Evolutionary conservation across 352 stramenopile species (phyloP).

Genomic region (Phytophthora multivora): DNA sequence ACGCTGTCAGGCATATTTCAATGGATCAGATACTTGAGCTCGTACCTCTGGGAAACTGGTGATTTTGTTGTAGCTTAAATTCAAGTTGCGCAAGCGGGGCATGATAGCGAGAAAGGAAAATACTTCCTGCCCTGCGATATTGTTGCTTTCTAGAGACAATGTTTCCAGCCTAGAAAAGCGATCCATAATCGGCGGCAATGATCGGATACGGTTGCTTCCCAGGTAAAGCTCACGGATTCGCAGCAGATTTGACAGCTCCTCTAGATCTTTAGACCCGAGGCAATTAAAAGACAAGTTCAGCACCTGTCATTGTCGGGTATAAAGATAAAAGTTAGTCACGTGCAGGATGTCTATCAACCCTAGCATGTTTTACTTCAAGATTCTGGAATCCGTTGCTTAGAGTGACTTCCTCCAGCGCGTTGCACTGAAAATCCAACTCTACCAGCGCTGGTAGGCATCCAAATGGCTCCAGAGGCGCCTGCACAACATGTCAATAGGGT

Average conservation of each 20-base stretch:
- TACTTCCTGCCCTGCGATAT: conserved; percentile 62
- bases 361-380: conserved; percentile 48
- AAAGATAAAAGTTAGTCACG: background rate
- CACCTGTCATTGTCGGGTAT: conserved; percentile 19
- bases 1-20: background rate
- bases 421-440: conserved; percentile 86
- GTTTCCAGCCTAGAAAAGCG: conserved; percentile 76
- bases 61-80: conserved; percentile 84
- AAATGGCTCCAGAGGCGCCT: conserved; percentile 72
- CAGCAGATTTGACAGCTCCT: conserved; percentile 74
- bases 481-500: background rate
- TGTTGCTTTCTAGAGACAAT: conserved; percentile 82
- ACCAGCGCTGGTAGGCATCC: conserved; percentile 61
- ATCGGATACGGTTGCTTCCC: conserved; percentile 71
- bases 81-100: conserved; percentile 71
- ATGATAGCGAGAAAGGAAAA: conserved; percentile 74
- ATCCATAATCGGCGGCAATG: conserved; percentile 77
- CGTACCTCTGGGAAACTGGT: conserved; percentile 69
- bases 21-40: background rate
- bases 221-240: conserved; percentile 82
- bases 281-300: conserved; percentile 87
- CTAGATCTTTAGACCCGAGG: conserved; percentile 57
- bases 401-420: conserved; percentile 55
- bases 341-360: background rate
- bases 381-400: conserved; percentile 64